Evolutionary conservation across 306 rosid genomes (phyloP).

Genomic region (Astragalus membranaceus): DNA sequence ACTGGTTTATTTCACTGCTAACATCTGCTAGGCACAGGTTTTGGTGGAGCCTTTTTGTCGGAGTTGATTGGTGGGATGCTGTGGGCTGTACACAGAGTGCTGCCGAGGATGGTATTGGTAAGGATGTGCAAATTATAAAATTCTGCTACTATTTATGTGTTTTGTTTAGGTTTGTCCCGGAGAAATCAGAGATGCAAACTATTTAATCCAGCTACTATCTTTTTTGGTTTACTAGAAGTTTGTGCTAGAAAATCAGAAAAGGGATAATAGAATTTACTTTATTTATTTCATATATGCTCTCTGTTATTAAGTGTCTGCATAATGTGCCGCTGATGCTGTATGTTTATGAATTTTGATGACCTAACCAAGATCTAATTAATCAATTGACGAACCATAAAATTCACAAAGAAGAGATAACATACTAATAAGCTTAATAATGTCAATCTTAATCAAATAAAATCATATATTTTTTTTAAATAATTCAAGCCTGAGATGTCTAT

Average conservation of each 20-base stretch:
- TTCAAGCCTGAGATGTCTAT: too few relatives aligned
- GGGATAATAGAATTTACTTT: not conserved
- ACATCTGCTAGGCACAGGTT: conserved; percentile 52
- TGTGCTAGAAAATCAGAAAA: not conserved
- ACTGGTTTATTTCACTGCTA: conserved; percentile 16
- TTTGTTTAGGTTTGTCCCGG: not conserved
- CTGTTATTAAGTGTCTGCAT: not conserved
- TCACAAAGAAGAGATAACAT: too few relatives aligned
- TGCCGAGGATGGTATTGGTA: conserved; percentile 97
- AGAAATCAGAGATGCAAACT: not conserved
- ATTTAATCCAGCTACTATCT: not conserved
- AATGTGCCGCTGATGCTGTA: not conserved
- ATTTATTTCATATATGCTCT: conserved; percentile 3
- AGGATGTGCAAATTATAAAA: conserved; percentile 23
- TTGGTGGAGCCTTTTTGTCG: conserved; percentile 99
- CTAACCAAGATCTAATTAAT: too few relatives aligned
- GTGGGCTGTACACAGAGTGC: conserved; percentile 98
- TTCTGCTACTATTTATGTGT: not conserved
- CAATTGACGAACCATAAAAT: too few relatives aligned
- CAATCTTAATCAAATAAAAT: too few relatives aligned
- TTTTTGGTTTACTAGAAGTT: not conserved
- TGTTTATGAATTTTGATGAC: not conserved
- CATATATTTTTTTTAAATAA: too few relatives aligned
- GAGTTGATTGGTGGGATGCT: conserved; percentile 99
- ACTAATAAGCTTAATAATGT: too few relatives aligned